These are phyloP conservation scores for Sporormia fimetaria DNA, from an alignment of 495 filamentous ascomycete species.

Conservation along the genomic window DNA sequence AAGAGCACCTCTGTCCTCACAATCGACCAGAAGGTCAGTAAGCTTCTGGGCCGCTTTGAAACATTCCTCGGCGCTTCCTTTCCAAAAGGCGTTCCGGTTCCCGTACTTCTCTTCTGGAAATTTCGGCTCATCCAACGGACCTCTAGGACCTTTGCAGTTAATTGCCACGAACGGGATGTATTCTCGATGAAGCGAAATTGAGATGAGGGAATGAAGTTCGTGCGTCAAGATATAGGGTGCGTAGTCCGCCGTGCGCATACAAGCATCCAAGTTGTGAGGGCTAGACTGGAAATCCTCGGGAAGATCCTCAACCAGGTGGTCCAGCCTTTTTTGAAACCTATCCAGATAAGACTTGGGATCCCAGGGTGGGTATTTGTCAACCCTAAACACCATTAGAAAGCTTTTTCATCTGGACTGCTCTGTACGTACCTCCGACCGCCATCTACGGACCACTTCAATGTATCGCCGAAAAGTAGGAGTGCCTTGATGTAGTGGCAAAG, in stretches of 20 bases:
- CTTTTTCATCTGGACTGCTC: too few relatives aligned
- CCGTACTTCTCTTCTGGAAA: conserved; percentile 46
- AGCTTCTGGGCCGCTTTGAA: conserved; percentile 64
- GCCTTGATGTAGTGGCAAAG: conserved; percentile 66
- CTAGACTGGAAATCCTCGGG: too few relatives aligned
- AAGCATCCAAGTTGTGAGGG: conserved; percentile 71
- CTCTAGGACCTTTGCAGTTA: conserved; percentile 53
- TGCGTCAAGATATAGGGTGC: conserved; percentile 70
- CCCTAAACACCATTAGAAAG: too few relatives aligned
- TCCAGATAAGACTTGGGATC: conserved; percentile 35
- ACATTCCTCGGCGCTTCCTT: conserved; percentile 58
- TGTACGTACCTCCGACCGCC: conserved; percentile 52
- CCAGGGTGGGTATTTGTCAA: conserved; percentile 33
- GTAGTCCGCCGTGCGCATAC: conserved; percentile 63
- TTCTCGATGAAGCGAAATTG: conserved; percentile 69
- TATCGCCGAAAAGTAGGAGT: conserved; percentile 66
- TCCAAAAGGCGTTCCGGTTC: conserved; percentile 55
- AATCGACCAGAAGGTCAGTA: conserved; percentile 63
- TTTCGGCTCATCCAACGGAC: conserved; percentile 60
- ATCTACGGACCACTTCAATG: conserved; percentile 63
- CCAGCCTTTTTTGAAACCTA: conserved; percentile 48
- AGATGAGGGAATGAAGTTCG: conserved; percentile 62
- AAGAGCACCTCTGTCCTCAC: conserved; percentile 55
- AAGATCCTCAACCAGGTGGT: conserved; percentile 55
- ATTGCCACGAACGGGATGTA: conserved; percentile 75